Evolutionary conservation across 169 alveolate species (phyloP), one percentile per base, ranked within the genome.

Genomic region (Babesia bovis): DNA sequence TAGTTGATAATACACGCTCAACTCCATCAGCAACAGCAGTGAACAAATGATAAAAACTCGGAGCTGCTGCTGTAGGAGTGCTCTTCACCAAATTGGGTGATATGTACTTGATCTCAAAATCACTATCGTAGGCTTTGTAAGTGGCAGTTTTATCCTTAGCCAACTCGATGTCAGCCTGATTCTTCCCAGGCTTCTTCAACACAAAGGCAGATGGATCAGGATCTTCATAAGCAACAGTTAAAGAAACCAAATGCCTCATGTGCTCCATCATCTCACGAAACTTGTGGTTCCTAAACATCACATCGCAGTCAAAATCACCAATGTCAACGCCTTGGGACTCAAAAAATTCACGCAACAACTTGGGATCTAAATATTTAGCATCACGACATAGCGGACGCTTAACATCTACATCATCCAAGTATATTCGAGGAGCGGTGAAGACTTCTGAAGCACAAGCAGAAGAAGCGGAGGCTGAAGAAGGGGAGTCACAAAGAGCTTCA

Each of bases 121-220:
- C 73, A 19, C 61, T 30, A 2, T 47, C 61, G 32, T 63, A 63
- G 13, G 73, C 61, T 10, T 21, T 19, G 61, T 63, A 63, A 0
- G 60, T 30, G 15, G 45, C 28, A 1, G 12, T 23, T 19, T 63
- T 63, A 4, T 32, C 28, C 6, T 19, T 38, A 9, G 73, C 63
- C 12, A 6, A 30, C n/a, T 21, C 49, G 3, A 63, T 25, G 23
- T 32, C 35, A 5, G 5, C 4, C 19, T 32, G 21, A 6, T 13
- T 13, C n/a, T 26, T 17, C 0, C 19, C 17, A 17, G 73, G 44
- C 30, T 30, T n/a, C 61, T 49, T 63, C 52, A 36, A 21, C 2
- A 63, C 73, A 38, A 63, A 63, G 9, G 73, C 73, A 21, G 44
- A 32, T n/a, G 73, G 73, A 19, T 63, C 73, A 9, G 73, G 61